Base-by-base conservation (phyloP, 306 rosid genomes). In the Clitoria ternatea region DNA sequence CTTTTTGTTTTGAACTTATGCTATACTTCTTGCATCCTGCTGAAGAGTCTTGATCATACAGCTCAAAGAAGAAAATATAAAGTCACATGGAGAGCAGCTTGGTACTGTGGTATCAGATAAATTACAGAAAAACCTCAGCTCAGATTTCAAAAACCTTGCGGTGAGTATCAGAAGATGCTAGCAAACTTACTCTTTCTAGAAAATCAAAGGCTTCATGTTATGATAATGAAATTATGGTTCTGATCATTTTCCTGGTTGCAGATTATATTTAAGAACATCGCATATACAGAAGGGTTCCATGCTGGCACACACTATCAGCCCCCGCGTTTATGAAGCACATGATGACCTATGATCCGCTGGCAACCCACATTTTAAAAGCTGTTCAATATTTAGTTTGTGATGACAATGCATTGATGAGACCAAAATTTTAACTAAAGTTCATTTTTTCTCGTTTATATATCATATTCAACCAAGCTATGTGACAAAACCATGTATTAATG, bases 211-310 rank as follows among this genome's bases (percentile, higher is more conserved):
- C 17, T 23, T 15, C 60, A 0, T 33, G 18, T 4, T 17, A 74
- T 61, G 20, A 37, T 4, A 11, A 74, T 61, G 20, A 37, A 43
- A 33, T 14, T 53, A 32, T 70, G 61, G 35, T 24, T 70, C 70
- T 18, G 22, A 73, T 35, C 20, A 23, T 77, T 61, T 48, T 69
- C 20, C 20, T 66, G 52, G 12, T 67, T 69, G 76, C 88, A 91
- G 97, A 82, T 84, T 89, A 86, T 82, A 8, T 89, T 89, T 72
- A 88, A 87, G 83, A 86, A 83, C 83, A 68, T 85, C 3, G 96
- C 99, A 52, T 95, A 89, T 76, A 85, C 96, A 0, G 99, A 95
- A 84, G 99, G 99, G 48, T 95, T 91, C 59, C 88, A 88, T 63
- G 91, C 96, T 20, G 99, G 95, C 43, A 47, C 74, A 75, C 84